Evolutionary conservation across 345 rosid species (phyloP).

Genomic region (Pistacia vera): DNA sequence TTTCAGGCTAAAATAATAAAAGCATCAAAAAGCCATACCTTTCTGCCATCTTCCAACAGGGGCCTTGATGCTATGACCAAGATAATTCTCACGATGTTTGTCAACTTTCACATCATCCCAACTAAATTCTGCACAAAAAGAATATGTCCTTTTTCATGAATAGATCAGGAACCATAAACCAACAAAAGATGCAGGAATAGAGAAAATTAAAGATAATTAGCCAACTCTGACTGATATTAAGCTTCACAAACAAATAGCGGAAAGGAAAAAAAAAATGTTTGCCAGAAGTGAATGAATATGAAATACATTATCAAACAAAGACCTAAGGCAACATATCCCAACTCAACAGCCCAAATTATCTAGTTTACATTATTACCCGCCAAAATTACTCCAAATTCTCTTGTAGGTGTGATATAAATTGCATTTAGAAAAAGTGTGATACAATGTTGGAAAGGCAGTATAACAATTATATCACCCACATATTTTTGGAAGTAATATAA

Average conservation of each 20-base stretch:
- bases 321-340: background rate
- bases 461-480: background rate
- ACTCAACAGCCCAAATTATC: background rate
- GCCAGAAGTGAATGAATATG: background rate
- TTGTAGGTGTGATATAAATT: background rate
- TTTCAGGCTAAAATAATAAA: slow-evolving; percentile 8
- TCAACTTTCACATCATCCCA: slow-evolving; percentile 97
- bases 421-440: background rate
- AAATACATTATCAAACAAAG: background rate
- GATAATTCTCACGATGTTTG: slow-evolving; percentile 89
- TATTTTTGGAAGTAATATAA: no score
- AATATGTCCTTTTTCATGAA: slow-evolving; percentile 8
- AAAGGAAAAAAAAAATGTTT: background rate
- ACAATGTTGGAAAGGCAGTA: background rate
- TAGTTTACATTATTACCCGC: background rate
- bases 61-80: slow-evolving; percentile 93
- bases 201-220: background rate
- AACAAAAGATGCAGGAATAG: background rate
- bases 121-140: slow-evolving; percentile 62
- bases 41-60: slow-evolving; percentile 99
- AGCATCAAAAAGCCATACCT: slow-evolving; percentile 44
- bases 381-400: background rate
- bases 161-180: background rate
- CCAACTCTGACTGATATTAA: background rate
- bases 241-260: background rate